Conservation (phyloP, 1,284 basidiomycete genomes). For the Heliocybe sulcata region DNA sequence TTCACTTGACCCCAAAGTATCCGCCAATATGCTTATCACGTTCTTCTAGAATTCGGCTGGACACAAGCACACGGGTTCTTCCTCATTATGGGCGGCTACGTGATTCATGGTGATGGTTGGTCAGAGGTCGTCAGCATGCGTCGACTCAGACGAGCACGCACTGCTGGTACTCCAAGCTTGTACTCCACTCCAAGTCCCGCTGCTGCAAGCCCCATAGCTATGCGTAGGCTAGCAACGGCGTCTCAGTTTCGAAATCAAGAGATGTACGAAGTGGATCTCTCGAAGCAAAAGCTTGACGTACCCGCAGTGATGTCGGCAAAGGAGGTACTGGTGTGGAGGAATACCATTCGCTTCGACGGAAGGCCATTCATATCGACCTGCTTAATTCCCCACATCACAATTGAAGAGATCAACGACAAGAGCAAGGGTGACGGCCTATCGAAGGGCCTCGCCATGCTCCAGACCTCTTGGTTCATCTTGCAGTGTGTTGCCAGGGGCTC, state of each 20-base stretch:
- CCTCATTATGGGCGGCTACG: neutral
- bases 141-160: neutral
- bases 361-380: neutral
- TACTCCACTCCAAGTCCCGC: neutral
- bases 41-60: neutral
- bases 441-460: conserved; percentile 24
- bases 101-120: neutral
- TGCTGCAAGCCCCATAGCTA: too few species aligned
- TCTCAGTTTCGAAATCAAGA: too few species aligned
- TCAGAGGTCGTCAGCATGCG: neutral
- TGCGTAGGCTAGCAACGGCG: too few species aligned
- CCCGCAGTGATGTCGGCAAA: neutral
- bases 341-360: neutral
- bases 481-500: conserved; percentile 19
- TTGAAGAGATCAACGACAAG: conserved; percentile 24
- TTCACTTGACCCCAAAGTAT: neutral
- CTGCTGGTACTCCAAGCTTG: neutral
- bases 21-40: neutral
- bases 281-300: too few species aligned
- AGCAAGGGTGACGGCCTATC: conserved; percentile 27
- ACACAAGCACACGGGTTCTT: neutral
- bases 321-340: neutral
- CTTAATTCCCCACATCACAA: conserved; percentile 14
- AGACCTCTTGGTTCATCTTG: conserved; percentile 24
- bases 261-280: too few species aligned